Percentiles rank a stretch among this genome's conserved stretches.
These are phyloP conservation scores for Trematosphaeria pertusa DNA, from an alignment of 2,329 filamentous ascomycete species.

Conservation along the genomic window DNA sequence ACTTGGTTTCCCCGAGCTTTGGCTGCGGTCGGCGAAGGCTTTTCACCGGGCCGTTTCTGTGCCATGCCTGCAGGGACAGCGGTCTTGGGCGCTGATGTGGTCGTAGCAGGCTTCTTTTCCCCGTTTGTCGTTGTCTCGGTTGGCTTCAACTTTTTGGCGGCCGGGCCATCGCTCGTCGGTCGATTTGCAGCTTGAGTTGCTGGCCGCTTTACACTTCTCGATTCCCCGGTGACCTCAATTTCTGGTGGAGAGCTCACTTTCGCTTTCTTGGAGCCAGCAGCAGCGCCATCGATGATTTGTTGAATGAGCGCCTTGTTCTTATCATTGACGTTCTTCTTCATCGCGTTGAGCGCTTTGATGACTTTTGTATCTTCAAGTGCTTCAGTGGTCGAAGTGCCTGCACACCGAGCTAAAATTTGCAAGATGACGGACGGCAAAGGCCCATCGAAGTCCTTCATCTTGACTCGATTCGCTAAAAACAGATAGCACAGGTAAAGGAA, in stretches of 20 bases:
- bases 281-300: constrained; percentile 58
- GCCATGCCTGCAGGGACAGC: constrained; percentile 15
- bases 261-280: constrained; percentile 51
- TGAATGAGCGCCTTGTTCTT: constrained; percentile 68
- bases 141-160: constrained; percentile 39
- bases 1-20: constrained; percentile 46
- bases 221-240: constrained; percentile 27
- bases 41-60: constrained; percentile 41
- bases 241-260: constrained; percentile 39
- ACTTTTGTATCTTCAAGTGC: constrained; percentile 70
- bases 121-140: constrained; percentile 22
- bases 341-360: constrained; percentile 67
- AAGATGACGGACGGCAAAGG: constrained; percentile 51
- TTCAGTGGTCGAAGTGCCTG: constrained; percentile 66
- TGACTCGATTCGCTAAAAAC: constrained; percentile 57
- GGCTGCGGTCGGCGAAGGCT: constrained; percentile 31
- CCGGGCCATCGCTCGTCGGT: constrained; percentile 24
- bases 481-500: constrained; percentile 57
- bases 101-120: constrained; percentile 24
- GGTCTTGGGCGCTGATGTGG: constrained; percentile 16
- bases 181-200: constrained; percentile 27
- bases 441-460: constrained; percentile 54
- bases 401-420: constrained; percentile 64
- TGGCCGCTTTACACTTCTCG: constrained; percentile 41
- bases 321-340: constrained; percentile 69